Conservation (phyloP, 345 rosid genomes). For the Kandelia obovata region DNA sequence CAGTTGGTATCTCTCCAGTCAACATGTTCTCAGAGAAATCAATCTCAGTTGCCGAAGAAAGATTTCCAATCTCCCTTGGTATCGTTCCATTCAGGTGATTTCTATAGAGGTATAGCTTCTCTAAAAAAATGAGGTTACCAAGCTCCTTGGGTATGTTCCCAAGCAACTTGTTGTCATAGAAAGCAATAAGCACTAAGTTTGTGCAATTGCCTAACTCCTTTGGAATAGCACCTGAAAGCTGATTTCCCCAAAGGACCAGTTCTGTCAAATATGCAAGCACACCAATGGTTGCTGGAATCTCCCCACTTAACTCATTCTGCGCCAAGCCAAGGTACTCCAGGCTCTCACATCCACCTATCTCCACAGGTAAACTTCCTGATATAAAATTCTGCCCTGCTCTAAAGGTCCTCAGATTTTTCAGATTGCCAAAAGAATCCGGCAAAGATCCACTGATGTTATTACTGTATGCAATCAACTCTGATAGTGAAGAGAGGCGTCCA, state of each 20-base stretch:
- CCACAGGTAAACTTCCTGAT: constrained; percentile 73
- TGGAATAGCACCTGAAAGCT: constrained; percentile 68
- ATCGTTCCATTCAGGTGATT: constrained; percentile 65
- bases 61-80: constrained; percentile 78
- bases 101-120: constrained; percentile 61
- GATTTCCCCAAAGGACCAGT: constrained; percentile 70
- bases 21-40: constrained; percentile 81
- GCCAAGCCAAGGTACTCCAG: constrained; percentile 80
- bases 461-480: constrained; percentile 60
- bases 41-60: constrained; percentile 56
- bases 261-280: constrained; percentile 53
- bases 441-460: constrained; percentile 68
- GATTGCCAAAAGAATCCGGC: constrained; percentile 63
- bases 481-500: constrained; percentile 56
- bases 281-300: constrained; percentile 71
- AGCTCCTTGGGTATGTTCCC: constrained; percentile 69
- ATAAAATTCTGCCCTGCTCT: constrained; percentile 85
- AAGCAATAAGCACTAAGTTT: constrained; percentile 55
- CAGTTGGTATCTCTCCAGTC: constrained; percentile 68
- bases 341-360: constrained; percentile 62
- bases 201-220: constrained; percentile 70
- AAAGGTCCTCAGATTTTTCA: constrained; percentile 50
- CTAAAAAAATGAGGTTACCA: constrained; percentile 43
- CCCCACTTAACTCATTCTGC: constrained; percentile 60
- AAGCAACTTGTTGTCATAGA: constrained; percentile 69